Base-by-base conservation (phyloP, 2,329 filamentous ascomycete genomes). In the Botrytis fabae region DNA sequence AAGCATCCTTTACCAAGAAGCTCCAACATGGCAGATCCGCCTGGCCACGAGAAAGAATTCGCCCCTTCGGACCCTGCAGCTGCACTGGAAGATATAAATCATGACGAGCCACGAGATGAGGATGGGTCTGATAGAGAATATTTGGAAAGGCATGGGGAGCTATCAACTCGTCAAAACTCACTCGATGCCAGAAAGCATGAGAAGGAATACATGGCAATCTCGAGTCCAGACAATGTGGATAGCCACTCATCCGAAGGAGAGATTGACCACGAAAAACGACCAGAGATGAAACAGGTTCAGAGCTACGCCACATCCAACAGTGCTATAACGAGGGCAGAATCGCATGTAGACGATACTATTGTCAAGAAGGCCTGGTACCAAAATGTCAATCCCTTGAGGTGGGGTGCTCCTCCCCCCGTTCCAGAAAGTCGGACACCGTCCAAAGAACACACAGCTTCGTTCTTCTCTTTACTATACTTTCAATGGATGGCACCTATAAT, bases 401-500 rank as follows among this genome's bases (percentile, higher is more conserved):
- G 89, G 89, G 87, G 89, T 7, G 75, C 80, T 48, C 82, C 86
- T 2, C 88, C 89, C 1, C 84, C 86, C 0, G 83, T 91, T 0
- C 90, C 90, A 54, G 82, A 86, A 65, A 85, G 85, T 77, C 85
- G 85, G 72, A 78, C 77, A 10, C 81, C 85, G 0, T 94, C 89
- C 9, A 88, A 87, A 75, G 95, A 98, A 83, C 86, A 93, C 80
- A 86, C 84, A 6, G 95, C 95, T 8, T 84, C 87, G 2, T 91
- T 94, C 79, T 87, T 96, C 75, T 97, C 93, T 83, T 81, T 86
- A 73, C 81, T 97, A 35, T 92, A 91, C 6, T 98, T 97, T 80
- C 89, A 94, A 81, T 98, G 95, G 95, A 95, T 98, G 86, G 90
- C 90, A 0, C 91, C 93, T 1, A 80, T 98, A 72, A 98, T 98